phyloP scores from a whole-genome alignment of 805 yeast species.

The Metschnikowia baotianmanensis region DNA sequence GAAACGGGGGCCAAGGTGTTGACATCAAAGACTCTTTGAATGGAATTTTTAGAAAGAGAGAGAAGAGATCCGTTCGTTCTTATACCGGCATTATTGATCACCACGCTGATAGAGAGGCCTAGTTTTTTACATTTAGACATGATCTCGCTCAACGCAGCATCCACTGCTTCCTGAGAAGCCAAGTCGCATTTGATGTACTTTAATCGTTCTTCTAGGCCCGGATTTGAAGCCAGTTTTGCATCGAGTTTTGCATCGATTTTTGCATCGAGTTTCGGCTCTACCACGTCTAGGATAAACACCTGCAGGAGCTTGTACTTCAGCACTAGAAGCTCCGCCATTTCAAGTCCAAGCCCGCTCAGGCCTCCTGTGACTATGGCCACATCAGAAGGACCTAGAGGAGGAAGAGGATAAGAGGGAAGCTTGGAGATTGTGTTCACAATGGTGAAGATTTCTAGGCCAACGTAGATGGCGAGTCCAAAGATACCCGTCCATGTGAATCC shows the following conservation, averaged over 20 bases:
- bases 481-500: slow-evolving; percentile 3
- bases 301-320: slow-evolving; percentile 15
- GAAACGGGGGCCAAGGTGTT: slow-evolving; percentile 33
- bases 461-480: background rate
- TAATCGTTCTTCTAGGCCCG: too few species aligned
- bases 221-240: too few species aligned
- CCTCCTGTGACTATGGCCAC: slow-evolving; percentile 51
- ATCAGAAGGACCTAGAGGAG: slow-evolving; percentile 7
- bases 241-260: too few species aligned
- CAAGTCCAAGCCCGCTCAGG: slow-evolving; percentile 48
- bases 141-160: slow-evolving; percentile 15
- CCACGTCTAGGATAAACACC: slow-evolving; percentile 34
- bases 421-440: slow-evolving; percentile 4
- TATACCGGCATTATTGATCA: slow-evolving; percentile 51
- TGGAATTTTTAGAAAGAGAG: slow-evolving; percentile 20
- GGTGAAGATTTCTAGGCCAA: slow-evolving; percentile 4
- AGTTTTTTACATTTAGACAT: slow-evolving; percentile 4
- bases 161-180: slow-evolving; percentile 17
- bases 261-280: too few species aligned
- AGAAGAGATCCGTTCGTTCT: slow-evolving; percentile 35
- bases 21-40: slow-evolving; percentile 27
- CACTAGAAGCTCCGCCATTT: slow-evolving; percentile 29
- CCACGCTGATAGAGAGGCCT: slow-evolving; percentile 24
- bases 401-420: slow-evolving; percentile 2
- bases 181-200: slow-evolving; percentile 27